These are phyloP conservation scores for Amanita fuliginea DNA, from an alignment of 768 basidiomycete genomes.

Conservation along the genomic window DNA sequence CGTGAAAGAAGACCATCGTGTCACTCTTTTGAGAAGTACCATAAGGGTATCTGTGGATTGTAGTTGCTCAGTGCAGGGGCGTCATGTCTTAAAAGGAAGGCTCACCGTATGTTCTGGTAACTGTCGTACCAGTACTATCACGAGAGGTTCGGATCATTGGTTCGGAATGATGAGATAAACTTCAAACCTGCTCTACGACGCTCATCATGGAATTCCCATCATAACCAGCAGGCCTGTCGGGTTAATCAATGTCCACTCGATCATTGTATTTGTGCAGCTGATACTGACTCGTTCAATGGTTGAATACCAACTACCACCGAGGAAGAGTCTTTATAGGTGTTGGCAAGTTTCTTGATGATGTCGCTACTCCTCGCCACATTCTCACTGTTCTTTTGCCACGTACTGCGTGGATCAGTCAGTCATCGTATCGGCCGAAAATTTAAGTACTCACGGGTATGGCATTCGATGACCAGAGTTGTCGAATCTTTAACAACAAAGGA, in stretches of 20 bases:
- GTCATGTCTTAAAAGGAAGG: background rate
- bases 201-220: constrained; percentile 39
- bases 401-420: constrained; percentile 14
- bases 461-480: constrained; percentile 75
- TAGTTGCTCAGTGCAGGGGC: constrained; percentile 8
- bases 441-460: constrained; percentile 35
- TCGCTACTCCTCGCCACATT: constrained; percentile 62
- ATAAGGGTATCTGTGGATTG: constrained; percentile 22
- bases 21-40: constrained; percentile 40
- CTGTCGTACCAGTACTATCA: constrained; percentile 64
- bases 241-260: background rate
- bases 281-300: constrained; percentile 66
- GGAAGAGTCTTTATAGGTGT: constrained; percentile 42
- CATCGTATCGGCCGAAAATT: background rate
- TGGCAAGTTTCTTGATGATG: constrained; percentile 52
- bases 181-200: constrained; percentile 34
- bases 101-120: constrained; percentile 60
- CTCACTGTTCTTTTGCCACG: constrained; percentile 57
- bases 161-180: background rate
- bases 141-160: constrained; percentile 5
- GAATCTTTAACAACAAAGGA: constrained; percentile 35
- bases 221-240: constrained; percentile 64
- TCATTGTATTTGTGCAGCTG: constrained; percentile 18
- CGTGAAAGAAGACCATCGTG: constrained; percentile 58
- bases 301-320: constrained; percentile 58